phyloP scores from a whole-genome alignment of 2,329 filamentous ascomycete genomes.

The Blumeriella jaapii region DNA sequence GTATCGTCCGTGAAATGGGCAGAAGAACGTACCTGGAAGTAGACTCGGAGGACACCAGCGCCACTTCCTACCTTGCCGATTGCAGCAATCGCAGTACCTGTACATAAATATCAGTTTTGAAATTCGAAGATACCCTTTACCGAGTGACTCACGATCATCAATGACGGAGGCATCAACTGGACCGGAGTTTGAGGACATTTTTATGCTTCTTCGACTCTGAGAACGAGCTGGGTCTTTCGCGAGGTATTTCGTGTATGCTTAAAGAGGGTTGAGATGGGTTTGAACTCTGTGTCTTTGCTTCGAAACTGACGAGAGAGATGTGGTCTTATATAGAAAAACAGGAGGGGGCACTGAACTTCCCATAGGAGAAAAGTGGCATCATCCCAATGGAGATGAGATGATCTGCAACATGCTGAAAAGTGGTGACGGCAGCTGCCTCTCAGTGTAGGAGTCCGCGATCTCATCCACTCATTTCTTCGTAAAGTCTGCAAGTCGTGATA shows the following conservation, averaged over 20 bases:
- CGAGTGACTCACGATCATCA: not conserved
- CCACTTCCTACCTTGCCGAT: not conserved
- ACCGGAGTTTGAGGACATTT: too few species aligned
- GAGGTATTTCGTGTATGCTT: not conserved
- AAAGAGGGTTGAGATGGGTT: not conserved
- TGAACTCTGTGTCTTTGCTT: not conserved
- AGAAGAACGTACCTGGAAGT: not conserved
- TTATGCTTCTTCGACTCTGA: too few species aligned
- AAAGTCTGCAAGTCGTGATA: too few species aligned
- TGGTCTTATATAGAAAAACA: not conserved
- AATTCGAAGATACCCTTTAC: not conserved
- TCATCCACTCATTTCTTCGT: too few species aligned
- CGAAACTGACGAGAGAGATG: not conserved
- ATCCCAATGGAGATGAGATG: too few species aligned
- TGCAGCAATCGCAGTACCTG: conserved; percentile 5
- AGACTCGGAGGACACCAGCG: conserved; percentile 4
- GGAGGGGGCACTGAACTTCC: not conserved
- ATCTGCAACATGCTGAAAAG: too few species aligned
- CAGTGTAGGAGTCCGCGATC: too few species aligned
- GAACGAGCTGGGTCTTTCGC: not conserved
- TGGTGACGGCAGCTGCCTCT: too few species aligned
- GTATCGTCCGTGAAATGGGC: not conserved
- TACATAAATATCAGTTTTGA: not conserved
- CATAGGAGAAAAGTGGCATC: not conserved
- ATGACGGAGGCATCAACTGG: conserved; percentile 1